Evolutionary conservation across 2,329 filamentous ascomycete genomes (phyloP), one percentile per base, ranked within the genome.

Genomic region (Penicillium sp.): DNA sequence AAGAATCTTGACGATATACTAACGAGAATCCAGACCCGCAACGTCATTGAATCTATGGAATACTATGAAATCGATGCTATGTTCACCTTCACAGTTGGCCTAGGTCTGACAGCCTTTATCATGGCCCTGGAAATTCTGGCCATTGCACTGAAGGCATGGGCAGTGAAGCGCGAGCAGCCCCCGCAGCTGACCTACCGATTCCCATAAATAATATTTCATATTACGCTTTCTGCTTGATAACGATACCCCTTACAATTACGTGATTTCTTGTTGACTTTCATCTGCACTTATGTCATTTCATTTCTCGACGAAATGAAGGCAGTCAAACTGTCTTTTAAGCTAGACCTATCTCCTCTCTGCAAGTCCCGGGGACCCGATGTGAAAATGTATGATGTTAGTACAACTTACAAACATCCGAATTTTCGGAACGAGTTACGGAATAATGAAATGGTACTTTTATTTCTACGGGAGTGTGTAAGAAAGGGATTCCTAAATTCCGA

Each of bases 141-240:
- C 10, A 84, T 97, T 55, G 88, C 91, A 23, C 76, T 96, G 69
- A 97, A 96, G 75, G 92, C 92, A 23, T 96, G 91, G 91, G 91
- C 91, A 4, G 74, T 84, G 14, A 77, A 75, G 66, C 77, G 71
- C 54, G 73, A 79, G 53, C 59, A 64, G 39, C 64, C 65, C 18
- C 59, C 69, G 5, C 63, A 64, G 49, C 59, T 69, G n/a, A 60
- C 62, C 13, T 73, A 65, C 59, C 66, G 60, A 13, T 73, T 73
- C 51, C 62, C 69, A 11, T 65, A 49, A 63, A 49, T 24, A n/a
- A 36, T 26, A 23, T 40, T 24, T 28, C 21, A 23, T 40, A 16
- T 48, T 39, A 52, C 10, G 24, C 5, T 49, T 55, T 49, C 33
- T 28, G 33, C 52, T 55, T 60, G 51, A 58, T 59, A 63, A 43